Base-by-base conservation (phyloP, 139 green algal genomes). In the Nannochloris sp. region DNA sequence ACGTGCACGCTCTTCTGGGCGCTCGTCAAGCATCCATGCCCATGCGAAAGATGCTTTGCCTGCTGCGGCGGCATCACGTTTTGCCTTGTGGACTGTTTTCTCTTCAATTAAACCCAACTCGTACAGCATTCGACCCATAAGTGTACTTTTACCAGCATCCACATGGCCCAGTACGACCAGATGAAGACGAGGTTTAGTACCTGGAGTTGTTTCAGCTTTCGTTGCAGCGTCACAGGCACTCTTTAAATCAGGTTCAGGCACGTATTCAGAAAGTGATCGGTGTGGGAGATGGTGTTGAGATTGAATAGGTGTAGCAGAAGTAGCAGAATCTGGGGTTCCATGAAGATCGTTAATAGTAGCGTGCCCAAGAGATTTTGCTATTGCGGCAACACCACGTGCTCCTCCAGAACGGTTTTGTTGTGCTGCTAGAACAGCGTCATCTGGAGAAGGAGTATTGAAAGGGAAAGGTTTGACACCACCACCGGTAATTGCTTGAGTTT, bases 1-100 rank as follows among this genome's bases (percentile, higher is more conserved):
- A 0, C 94, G 72, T 30, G 74, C 80, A 3, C 93, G 73, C 78
- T 99, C 94, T 61, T 97, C 88, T 2, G 87, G 83, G 36, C 88
- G 71, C 73, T 96, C 90, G 60, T 98, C 94, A 54, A 98, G 80
- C 68, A 95, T 81, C 90, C 90, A 98, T 3, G 93, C 94, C 87
- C 87, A 99, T 1, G 84, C 79, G 66, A 99, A 99, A n/a, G 90
- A 97, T 4, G 56, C 53, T 80, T 97, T 97, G 38, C 92, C 92
- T 5, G 71, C 77, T 42, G 78, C 77, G 6, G 84, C 74, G 23
- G 90, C 76, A 30, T 93, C 90, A 27, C 77, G 70, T 70, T 87
- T 61, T 45, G 46, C 15, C 68, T 82, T 87, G 64, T 92, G 85
- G 55, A 86, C 84, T 42, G 83, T 63, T 53, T 84, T 83, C 45